A percentile compares a stretch with the other conserved stretches of the same genome.
phyloP scores from a whole-genome alignment of 2,329 filamentous ascomycete genomes.

The Sclerotinia trifoliorum region DNA sequence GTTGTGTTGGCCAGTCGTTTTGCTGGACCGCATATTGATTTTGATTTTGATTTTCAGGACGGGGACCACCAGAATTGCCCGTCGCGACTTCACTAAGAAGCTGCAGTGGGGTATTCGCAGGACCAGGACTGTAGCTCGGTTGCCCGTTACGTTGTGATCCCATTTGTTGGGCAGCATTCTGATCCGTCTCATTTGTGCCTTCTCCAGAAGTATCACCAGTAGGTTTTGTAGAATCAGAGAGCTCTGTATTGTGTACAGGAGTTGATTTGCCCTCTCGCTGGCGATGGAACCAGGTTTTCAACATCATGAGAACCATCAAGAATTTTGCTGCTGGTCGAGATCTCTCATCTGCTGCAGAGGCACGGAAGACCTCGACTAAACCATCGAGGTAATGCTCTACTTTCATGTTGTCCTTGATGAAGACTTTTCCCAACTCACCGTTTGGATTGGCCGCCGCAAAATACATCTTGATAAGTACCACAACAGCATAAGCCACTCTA shows the following conservation, averaged over 20 bases:
- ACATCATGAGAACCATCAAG: constrained; percentile 66
- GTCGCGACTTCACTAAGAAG: constrained; percentile 45
- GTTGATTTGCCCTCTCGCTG: constrained; percentile 36
- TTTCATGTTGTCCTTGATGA: constrained; percentile 66
- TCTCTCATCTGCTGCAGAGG: constrained; percentile 60
- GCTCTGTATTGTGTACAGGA: background rate
- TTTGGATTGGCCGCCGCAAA: constrained; percentile 59
- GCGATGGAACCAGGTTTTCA: constrained; percentile 58
- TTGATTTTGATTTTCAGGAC: constrained; percentile 30
- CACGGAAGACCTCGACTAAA: constrained; percentile 66
- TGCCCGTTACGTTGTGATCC: constrained; percentile 26
- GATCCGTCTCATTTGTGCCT: constrained; percentile 5
- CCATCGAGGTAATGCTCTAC: constrained; percentile 65
- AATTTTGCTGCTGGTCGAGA: constrained; percentile 70
- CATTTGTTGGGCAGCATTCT: background rate
- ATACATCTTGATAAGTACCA: constrained; percentile 60
- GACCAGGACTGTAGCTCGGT: constrained; percentile 36
- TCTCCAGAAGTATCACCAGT: background rate
- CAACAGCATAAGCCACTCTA: constrained; percentile 54
- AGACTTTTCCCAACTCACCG: constrained; percentile 67
- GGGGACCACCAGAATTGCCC: constrained; percentile 36
- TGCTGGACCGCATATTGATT: constrained; percentile 29
- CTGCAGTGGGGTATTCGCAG: constrained; percentile 42
- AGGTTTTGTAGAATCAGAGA: background rate
- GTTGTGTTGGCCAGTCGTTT: constrained; percentile 33